Evolutionary conservation across 2,329 filamentous ascomycete species (phyloP).

Genomic region (Xylaria sp.): DNA sequence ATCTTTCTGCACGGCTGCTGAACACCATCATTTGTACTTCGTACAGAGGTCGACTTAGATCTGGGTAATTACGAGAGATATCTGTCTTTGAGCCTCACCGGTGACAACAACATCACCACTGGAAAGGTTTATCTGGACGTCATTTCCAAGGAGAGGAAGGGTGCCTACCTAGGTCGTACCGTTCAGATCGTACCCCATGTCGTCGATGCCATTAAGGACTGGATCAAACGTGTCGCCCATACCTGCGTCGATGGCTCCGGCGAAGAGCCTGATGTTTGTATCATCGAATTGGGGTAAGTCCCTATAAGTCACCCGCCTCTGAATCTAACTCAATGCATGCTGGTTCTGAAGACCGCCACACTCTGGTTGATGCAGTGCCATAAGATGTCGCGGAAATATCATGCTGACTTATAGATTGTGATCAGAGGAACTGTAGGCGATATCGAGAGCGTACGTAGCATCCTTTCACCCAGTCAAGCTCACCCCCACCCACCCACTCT

Average conservation of each 20-base stretch:
- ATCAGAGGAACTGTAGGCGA: conserved; percentile 43
- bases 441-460: conserved; percentile 41
- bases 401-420: conserved; percentile 9
- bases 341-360: not conserved
- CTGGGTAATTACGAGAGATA: conserved; percentile 73
- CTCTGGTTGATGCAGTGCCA: not conserved
- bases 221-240: conserved; percentile 86
- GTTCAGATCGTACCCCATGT: conserved; percentile 94
- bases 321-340: not conserved
- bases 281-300: conserved; percentile 61
- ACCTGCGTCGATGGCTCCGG: conserved; percentile 88
- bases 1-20: not conserved
- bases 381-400: not conserved
- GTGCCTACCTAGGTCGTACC: conserved; percentile 87
- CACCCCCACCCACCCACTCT: not conserved
- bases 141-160: conserved; percentile 74
- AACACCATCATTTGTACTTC: conserved; percentile 8
- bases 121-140: conserved; percentile 95
- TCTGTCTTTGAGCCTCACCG: conserved; percentile 81
- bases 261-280: conserved; percentile 89
- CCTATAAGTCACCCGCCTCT: not conserved
- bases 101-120: conserved; percentile 96
- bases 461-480: not conserved
- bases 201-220: conserved; percentile 90
- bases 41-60: conserved; percentile 61